Base-by-base conservation (phyloP, 1,139 yeast species). In the Petasospora rhodanensis region DNA sequence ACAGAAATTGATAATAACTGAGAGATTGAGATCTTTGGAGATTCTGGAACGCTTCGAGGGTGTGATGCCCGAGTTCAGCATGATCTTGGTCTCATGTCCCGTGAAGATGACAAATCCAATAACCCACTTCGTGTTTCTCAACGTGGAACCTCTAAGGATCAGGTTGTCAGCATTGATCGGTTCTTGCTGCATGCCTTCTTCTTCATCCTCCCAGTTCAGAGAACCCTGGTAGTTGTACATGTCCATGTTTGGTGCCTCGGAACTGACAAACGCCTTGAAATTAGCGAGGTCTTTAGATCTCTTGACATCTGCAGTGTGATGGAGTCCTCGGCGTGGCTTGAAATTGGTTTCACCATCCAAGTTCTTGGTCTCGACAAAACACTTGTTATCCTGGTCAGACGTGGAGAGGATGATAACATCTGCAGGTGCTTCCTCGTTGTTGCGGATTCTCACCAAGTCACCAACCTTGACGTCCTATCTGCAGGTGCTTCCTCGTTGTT, bases 291-390 rank as follows among this genome's bases (percentile, higher is more conserved):
- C 96, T 19, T 68, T 63, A 0, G 93, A 68, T 47, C 75, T 87
- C 46, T 69, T 72, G 37, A 85, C 64, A 10, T 64, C 25, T 11
- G 36, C 16, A 4, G 40, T 32, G 19, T 32, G 24, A 19, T 36
- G 40, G 2, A 36, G 26, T 11, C 94, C 79, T 44, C 76, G 79
- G 42, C 86, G 81, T 31, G 77, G 76, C 58, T 91, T 91, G 56
- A 91, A 69, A 55, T 91, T 91, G 5, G 97, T 86, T 61, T 91
- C 98, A 56, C 98, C 98, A 60, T 91, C 97, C 49, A 91, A 70
- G 56, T 91, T 91, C 53, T 87, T 89, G 1, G 98, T 91, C 59
- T 91, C 97, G 26, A 89, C 79, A 52, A 80, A 89, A 61, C 97
- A 89, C 28, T 81, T 87, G 26, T 95, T 95, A 54, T 91, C 97